Base-by-base conservation (phyloP, 495 filamentous ascomycete species). In the Apodospora peruviana region DNA sequence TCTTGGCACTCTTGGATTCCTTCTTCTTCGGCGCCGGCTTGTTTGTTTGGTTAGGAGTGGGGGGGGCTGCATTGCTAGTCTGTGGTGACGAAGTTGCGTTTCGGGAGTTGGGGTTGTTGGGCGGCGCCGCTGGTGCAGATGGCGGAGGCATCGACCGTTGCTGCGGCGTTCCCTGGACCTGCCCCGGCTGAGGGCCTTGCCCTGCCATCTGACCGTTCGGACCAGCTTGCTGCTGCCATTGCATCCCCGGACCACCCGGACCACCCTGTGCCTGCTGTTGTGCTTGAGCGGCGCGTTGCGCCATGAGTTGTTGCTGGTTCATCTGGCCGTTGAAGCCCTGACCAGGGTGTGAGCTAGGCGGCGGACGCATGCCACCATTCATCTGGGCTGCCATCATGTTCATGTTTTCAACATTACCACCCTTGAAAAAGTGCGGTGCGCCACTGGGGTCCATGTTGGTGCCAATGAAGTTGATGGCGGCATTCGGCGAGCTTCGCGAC, bases 21-120 rank as follows among this genome's bases (percentile, higher is more conserved):
- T 91, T 91, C 78, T 91, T 91, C 72, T 91, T 95, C 0, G 89
- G 86, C 36, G 80, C 83, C 0, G 88, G 54, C 68, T 98, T 96
- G 58, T 80, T 85, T 1, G 71, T 58, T 64, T 87, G 86, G 53
- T 82, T 79, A 10, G 93, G 93, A 3, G 93, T 98, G 5, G 91
- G 91, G 2, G 93, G 91, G 17, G 88, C 87, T 35, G 88, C 81
- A 36, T 68, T 77, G 44, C 70, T 72, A 32, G 85, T 82, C 54
- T 91, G 87, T 23, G 91, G 91, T 35, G 91, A 94, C 35, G 87
- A 77, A 3, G 89, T 88, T 76, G 80, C 35, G 80, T 76, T 53
- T 85, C 82, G 79, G 21, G 77, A 70, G 40, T 64, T 70, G 43
- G 65, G 56, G 27, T 53, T 56, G 44, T 74, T 62, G 14, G 43